These are phyloP conservation scores for Cercospora canescens DNA, from an alignment of 2,329 filamentous ascomycete genomes.

Conservation along the genomic window DNA sequence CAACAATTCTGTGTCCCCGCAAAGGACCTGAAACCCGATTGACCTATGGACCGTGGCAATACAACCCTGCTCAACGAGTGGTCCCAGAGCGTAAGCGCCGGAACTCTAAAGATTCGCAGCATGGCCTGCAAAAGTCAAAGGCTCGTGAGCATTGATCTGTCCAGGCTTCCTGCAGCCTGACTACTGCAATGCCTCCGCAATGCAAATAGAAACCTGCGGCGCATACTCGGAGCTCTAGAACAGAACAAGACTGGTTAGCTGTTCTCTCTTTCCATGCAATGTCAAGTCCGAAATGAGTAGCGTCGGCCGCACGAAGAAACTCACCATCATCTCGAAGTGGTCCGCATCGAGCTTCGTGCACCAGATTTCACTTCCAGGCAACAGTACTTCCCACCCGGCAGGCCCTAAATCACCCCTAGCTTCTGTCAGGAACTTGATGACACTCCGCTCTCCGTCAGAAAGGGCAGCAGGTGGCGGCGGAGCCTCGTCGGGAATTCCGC, in stretches of 20 bases:
- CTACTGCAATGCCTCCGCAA: slow-evolving; percentile 10
- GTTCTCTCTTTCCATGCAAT: background rate
- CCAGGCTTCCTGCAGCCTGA: background rate
- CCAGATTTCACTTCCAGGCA: slow-evolving; percentile 7
- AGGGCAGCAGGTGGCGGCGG: background rate
- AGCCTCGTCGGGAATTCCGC: background rate
- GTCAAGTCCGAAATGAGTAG: background rate
- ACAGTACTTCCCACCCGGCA: slow-evolving; percentile 7
- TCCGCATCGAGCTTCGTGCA: slow-evolving; percentile 10
- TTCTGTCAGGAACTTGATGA: slow-evolving; percentile 12
- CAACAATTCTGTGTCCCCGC: too few relatives aligned
- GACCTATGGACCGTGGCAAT: too few relatives aligned
- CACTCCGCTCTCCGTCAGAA: slow-evolving; percentile 8
- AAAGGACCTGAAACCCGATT: too few relatives aligned
- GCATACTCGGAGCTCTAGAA: slow-evolving; percentile 3
- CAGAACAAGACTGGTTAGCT: background rate
- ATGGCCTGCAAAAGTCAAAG: too few relatives aligned
- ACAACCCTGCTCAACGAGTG: too few relatives aligned
- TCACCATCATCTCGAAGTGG: slow-evolving; percentile 18
- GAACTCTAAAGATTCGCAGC: too few relatives aligned
- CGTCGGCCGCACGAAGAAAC: background rate
- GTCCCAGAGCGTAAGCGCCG: too few relatives aligned
- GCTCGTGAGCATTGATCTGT: background rate
- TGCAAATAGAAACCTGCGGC: slow-evolving; percentile 6
- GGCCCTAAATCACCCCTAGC: slow-evolving; percentile 11